Base-by-base conservation (phyloP, 139 green algal species). In the Tetradesmus lagerheimii region DNA sequence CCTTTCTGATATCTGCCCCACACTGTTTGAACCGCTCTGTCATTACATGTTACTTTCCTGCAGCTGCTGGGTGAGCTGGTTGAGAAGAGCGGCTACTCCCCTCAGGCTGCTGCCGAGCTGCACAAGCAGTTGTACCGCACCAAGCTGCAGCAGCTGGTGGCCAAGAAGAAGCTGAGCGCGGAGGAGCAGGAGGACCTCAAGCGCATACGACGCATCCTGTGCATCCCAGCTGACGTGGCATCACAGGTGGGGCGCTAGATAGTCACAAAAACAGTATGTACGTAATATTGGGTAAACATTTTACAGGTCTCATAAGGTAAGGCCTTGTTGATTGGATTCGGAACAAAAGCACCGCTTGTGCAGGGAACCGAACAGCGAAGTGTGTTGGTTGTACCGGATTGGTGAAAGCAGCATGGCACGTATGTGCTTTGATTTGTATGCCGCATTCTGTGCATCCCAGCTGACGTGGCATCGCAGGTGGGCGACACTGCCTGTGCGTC, bases 361-460 rank as follows among this genome's bases (percentile, higher is more conserved):
- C n/a, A n/a, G n/a, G n/a, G n/a, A n/a, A n/a, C n/a, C n/a, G n/a
- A n/a, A n/a, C n/a, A n/a, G n/a, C n/a, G n/a, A n/a, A n/a, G n/a
- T n/a, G n/a, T n/a, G n/a, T n/a, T n/a, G n/a, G n/a, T n/a, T n/a
- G n/a, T n/a, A n/a, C n/a, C n/a, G n/a, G n/a, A n/a, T n/a, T n/a
- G n/a, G n/a, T n/a, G n/a, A n/a, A n/a, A n/a, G n/a, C n/a, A n/a
- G n/a, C n/a, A n/a, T n/a, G n/a, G n/a, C n/a, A n/a, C n/a, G n/a
- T n/a, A n/a, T n/a, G n/a, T n/a, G n/a, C n/a, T n/a, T n/a, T n/a
- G n/a, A n/a, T n/a, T n/a, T n/a, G n/a, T 98, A 67, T 94, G 96
- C 34, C 92, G 95, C 84, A 94, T 99, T 83, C 94, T 99, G 90
- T 99, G 98, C 94, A 92, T 99, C n/a, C 94, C 94, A 16, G 87